Conservation (phyloP, 169 alveolate species). For the Plasmodium billcollinsi region DNA sequence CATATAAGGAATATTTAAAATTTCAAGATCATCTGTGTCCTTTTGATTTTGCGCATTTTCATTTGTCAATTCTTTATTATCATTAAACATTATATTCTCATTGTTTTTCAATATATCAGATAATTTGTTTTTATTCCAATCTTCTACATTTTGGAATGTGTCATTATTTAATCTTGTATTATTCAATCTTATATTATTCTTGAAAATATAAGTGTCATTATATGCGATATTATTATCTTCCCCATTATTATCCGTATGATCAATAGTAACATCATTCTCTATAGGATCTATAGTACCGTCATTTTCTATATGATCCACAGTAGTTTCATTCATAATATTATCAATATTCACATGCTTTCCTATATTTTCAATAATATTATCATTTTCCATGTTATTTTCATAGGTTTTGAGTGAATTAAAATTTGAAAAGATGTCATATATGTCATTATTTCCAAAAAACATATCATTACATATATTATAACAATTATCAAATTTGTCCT, state of each 20-base stretch:
- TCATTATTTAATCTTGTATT: neutral
- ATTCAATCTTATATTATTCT: neutral
- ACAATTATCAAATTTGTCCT: constrained; percentile 3
- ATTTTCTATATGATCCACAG: too few relatives aligned
- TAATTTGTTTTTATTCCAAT: neutral
- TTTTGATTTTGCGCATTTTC: neutral
- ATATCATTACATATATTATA: constrained; percentile 68
- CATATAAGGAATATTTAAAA: constrained; percentile 37
- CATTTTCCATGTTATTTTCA: constrained; percentile 9
- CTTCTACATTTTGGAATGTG: neutral
- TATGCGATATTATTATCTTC: neutral
- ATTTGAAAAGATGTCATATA: constrained; percentile 55
- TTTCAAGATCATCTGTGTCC: constrained; percentile 32
- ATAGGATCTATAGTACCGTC: neutral
- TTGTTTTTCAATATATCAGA: neutral
- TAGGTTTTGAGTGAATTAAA: constrained; percentile 14
- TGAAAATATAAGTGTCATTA: too few relatives aligned
- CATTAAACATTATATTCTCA: neutral
- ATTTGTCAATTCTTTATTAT: neutral
- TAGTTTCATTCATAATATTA: too few relatives aligned
- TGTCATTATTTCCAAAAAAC: constrained; percentile 44
- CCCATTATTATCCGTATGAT: neutral
- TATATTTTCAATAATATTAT: neutral
- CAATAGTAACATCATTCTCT: neutral
- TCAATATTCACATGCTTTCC: too few relatives aligned